Evolutionary conservation across 805 yeast species (phyloP), one percentile per base, ranked within the genome.

Genomic region (Candida golubevii): DNA sequence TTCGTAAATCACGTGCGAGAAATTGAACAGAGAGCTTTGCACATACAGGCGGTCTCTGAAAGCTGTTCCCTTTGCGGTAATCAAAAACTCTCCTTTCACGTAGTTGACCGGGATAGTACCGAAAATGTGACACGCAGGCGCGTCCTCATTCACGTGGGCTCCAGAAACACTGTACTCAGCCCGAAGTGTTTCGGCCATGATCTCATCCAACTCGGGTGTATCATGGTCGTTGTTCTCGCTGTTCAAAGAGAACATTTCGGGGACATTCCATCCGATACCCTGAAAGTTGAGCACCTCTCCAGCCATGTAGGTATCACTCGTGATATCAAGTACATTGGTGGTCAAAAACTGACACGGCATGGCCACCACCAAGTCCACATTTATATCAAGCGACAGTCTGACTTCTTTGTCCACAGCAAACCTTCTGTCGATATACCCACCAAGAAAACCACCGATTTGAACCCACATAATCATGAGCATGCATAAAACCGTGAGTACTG

Each of bases 81-180:
- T 83, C 56, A 84, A 90, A 57, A 93, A 78, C 49, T 84, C 88
- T 7, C 99, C 99, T 41, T 74, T 67, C 4, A 93, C 96, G 53
- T 86, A 82, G 56, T 85, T 89, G 2, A 91, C 90, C 0, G 95
- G 90, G 39, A 90, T 74, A 1, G 80, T 69, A 3, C 97, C 97
- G 56, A 76, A 85, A 2, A 90, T 78, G 53, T 88, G 88, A 63
- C 97, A 90, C n/a, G 89, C 90, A 3, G 86, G 88, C 1, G 81
- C 76, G 2, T 78, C 83, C 39, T 76, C 74, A 51, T 74, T 68
- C 10, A 56, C 50, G 13, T 73, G 69, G 2, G 62, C 46, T 4
- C 81, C 80, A 15, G 60, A 50, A 2, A 62, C 48, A 26, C 77
- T 66, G 55, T 80, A 86, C 52, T 82, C 81, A 0, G 91, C 91